Evolutionary conservation across 169 alveolate species (phyloP).

Genomic region (Hepatocystis sp.): DNA sequence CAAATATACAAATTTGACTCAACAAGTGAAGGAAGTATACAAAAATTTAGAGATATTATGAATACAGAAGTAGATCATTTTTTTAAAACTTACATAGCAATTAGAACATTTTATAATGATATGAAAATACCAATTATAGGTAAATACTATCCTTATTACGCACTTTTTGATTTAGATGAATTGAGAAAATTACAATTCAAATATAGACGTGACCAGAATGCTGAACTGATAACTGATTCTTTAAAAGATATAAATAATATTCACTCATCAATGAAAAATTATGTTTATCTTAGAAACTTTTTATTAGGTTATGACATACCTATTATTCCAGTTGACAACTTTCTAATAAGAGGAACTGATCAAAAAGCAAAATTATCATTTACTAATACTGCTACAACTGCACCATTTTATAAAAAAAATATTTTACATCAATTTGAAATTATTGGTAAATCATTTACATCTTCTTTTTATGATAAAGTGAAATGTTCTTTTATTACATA

Average conservation of each 20-base stretch:
- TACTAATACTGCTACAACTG: constrained; percentile 46
- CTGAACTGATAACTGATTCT: no score
- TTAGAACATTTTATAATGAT: no score
- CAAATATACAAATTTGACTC: no score
- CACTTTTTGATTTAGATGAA: no score
- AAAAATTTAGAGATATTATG: no score
- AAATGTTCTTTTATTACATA: constrained; percentile 58
- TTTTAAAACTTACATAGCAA: constrained; percentile 50
- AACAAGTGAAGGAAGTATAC: no score
- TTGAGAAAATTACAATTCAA: no score
- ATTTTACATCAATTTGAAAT: constrained; percentile 54
- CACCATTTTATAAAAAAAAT: constrained; percentile 51
- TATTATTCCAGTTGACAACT: constrained; percentile 30
- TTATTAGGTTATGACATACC: constrained; percentile 27
- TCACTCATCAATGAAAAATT: no score
- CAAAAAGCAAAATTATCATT: background rate
- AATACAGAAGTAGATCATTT: constrained; percentile 1
- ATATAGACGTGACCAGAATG: no score
- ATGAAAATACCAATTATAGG: no score
- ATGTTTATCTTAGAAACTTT: constrained; percentile 53
- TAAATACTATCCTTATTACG: no score
- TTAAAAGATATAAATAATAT: no score
- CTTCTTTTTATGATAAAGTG: constrained; percentile 26
- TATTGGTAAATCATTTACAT: constrained; percentile 44
- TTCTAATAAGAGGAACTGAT: background rate